Conservation (phyloP, 441 rosid genomes). For the Populus hybrid region DNA sequence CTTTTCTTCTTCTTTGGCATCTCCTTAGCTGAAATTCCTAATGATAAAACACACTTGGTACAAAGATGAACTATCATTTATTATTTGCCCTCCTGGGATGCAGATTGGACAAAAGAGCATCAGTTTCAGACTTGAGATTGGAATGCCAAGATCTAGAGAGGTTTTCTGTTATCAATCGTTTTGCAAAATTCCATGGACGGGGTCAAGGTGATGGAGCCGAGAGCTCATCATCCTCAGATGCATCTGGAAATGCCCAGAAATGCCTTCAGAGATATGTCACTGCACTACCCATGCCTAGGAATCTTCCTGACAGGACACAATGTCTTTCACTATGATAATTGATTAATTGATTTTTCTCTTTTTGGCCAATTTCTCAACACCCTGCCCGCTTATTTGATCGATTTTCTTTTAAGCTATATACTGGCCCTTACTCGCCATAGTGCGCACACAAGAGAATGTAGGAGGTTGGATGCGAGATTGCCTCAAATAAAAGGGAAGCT, state of each 20-base stretch:
- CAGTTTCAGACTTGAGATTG: slow-evolving; percentile 64
- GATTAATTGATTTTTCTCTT: slow-evolving; percentile 32
- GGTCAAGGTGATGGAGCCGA: slow-evolving; percentile 47
- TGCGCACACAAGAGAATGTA: slow-evolving; percentile 26
- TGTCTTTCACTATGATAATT: slow-evolving; percentile 66
- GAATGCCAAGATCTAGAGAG: slow-evolving; percentile 28
- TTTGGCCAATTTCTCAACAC: slow-evolving; percentile 24
- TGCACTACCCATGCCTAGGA: slow-evolving; percentile 68
- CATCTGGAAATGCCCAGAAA: slow-evolving; percentile 36
- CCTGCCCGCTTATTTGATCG: slow-evolving; percentile 31
- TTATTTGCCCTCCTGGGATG: slow-evolving; percentile 5
- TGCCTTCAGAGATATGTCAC: slow-evolving; percentile 72
- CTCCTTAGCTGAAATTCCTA: slow-evolving; percentile 31
- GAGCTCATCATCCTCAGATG: slow-evolving; percentile 34
- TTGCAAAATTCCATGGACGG: slow-evolving; percentile 77
- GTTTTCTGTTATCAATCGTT: slow-evolving; percentile 82
- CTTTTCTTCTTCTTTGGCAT: slow-evolving; percentile 39
- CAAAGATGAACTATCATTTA: slow-evolving; percentile 45
- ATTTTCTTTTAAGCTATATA: slow-evolving; percentile 22
- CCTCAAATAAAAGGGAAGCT: slow-evolving; percentile 24
- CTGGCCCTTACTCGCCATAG: slow-evolving; percentile 19
- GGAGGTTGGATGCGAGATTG: slow-evolving; percentile 18
- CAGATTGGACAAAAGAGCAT: slow-evolving; percentile 72
- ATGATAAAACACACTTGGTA: slow-evolving; percentile 42
- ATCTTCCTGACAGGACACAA: slow-evolving; percentile 67